Percentiles rank a stretch among this genome's conserved stretches.
Evolutionary conservation across 345 rosid genomes (phyloP).

Genomic region (Fremontodendron californicum): DNA sequence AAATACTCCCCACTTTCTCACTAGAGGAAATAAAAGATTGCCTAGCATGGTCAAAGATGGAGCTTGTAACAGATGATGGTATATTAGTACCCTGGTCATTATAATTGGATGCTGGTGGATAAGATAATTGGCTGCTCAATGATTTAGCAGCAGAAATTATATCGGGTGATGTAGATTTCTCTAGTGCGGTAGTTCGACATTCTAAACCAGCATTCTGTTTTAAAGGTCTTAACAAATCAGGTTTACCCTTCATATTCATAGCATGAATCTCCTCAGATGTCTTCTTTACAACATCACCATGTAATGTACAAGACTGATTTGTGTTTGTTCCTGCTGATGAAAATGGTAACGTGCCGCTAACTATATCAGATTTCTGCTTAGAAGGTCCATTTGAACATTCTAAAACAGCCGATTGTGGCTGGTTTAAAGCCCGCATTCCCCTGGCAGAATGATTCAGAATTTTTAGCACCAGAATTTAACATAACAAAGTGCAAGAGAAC

Average conservation of each 20-base stretch:
- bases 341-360: slow-evolving; percentile 28
- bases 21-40: slow-evolving; percentile 13
- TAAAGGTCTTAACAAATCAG: slow-evolving; percentile 32
- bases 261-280: slow-evolving; percentile 36
- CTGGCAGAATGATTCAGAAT: slow-evolving; percentile 26
- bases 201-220: slow-evolving; percentile 28
- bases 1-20: slow-evolving; percentile 18
- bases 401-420: slow-evolving; percentile 33
- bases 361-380: slow-evolving; percentile 41
- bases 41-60: slow-evolving; percentile 20
- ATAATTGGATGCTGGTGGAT: slow-evolving; percentile 30
- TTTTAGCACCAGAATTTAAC: slow-evolving; percentile 25
- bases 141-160: slow-evolving; percentile 21
- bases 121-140: slow-evolving; percentile 26
- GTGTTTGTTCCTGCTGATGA: slow-evolving; percentile 43
- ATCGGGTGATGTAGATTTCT: slow-evolving; percentile 31
- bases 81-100: slow-evolving; percentile 18
- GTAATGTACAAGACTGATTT: slow-evolving; percentile 32
- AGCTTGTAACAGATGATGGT: slow-evolving; percentile 21
- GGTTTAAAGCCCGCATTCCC: slow-evolving; percentile 58
- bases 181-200: slow-evolving; percentile 23
- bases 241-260: slow-evolving; percentile 28
- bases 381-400: slow-evolving; percentile 51
- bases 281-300: slow-evolving; percentile 31
- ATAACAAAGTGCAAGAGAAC: background rate